Conservation (phyloP, 768 basidiomycete genomes). For the Suillus americanus region DNA sequence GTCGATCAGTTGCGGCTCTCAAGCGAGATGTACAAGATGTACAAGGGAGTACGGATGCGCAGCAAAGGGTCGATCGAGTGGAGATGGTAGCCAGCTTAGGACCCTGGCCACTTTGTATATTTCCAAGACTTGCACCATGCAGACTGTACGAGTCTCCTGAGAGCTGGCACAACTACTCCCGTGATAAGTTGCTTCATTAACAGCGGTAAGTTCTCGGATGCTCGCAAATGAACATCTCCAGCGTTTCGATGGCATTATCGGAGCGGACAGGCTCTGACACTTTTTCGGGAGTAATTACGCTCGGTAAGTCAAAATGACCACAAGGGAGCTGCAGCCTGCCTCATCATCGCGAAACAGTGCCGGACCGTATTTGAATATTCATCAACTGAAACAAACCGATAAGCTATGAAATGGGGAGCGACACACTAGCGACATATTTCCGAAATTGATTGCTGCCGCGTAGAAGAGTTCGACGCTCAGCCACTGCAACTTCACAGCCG, state of each 20-base stretch:
- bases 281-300: background rate
- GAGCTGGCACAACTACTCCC: background rate
- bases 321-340: background rate
- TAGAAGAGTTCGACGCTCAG: background rate
- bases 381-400: background rate
- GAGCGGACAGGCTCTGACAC: background rate
- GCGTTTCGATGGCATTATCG: background rate
- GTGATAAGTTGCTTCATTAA: background rate
- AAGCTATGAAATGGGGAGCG: background rate
- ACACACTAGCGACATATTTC: background rate
- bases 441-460: background rate
- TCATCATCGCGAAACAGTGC: background rate
- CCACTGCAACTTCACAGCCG: background rate
- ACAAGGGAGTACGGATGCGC: conserved; percentile 82
- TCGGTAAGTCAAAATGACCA: background rate
- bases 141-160: background rate
- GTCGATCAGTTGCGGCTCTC: conserved; percentile 83
- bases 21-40: conserved; percentile 85
- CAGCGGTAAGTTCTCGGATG: background rate
- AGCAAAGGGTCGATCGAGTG: conserved; percentile 31
- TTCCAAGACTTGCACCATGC: background rate
- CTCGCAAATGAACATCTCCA: background rate
- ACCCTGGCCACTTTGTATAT: background rate
- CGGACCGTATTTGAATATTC: background rate
- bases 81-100: conserved; percentile 27